These are phyloP conservation scores for Teratosphaeria zuluensis DNA, from an alignment of 2,329 filamentous ascomycete genomes.

Conservation along the genomic window DNA sequence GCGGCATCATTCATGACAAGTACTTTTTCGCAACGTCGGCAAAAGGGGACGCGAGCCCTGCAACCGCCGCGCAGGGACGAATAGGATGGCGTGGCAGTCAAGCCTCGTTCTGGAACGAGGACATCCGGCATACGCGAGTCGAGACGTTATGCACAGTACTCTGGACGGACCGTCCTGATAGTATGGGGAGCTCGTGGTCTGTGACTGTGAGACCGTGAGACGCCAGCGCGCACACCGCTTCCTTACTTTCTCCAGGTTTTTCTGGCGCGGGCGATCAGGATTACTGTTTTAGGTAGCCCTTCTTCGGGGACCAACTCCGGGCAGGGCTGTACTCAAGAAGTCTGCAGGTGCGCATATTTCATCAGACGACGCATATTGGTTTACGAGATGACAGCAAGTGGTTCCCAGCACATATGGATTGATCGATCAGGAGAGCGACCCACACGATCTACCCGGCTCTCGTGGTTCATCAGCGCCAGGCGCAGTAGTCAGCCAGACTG, in stretches of 20 bases:
- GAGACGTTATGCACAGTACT: neutral
- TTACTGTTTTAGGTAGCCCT: neutral
- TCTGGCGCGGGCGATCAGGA: neutral
- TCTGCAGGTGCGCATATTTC: fast-evolving
- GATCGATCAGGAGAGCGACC: too few relatives aligned
- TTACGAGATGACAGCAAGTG: neutral
- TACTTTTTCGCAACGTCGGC: neutral
- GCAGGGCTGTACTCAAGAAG: neutral
- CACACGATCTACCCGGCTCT: too few relatives aligned
- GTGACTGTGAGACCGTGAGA: neutral
- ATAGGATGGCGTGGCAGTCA: neutral
- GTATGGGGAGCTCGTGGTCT: neutral
- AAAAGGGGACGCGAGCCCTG: neutral
- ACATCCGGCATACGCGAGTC: neutral
- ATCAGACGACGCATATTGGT: neutral
- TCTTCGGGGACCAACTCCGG: neutral
- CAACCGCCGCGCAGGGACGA: neutral
- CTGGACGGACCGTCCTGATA: neutral
- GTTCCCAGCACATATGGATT: too few relatives aligned
- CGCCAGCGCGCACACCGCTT: neutral
- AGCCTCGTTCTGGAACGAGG: neutral
- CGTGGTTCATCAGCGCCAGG: too few relatives aligned
- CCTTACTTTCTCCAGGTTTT: neutral
- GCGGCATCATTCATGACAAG: neutral
- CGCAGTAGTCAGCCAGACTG: too few relatives aligned